Evolutionary conservation across 2,329 filamentous ascomycete species (phyloP), one percentile per base, ranked within the genome.

Genomic region (Fusarium papillatum): DNA sequence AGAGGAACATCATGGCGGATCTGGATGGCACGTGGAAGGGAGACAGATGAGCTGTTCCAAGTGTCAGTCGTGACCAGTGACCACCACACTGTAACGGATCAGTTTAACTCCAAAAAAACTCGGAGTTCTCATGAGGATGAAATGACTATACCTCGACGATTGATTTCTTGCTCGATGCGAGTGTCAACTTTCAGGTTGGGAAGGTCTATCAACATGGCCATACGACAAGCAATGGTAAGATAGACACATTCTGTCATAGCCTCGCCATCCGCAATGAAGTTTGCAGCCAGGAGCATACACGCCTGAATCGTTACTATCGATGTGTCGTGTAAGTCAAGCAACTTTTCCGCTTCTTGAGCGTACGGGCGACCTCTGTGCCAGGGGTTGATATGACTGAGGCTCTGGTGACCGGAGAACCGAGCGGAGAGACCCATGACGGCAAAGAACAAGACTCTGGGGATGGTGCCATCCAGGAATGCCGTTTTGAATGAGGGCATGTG

Each of bases 31-130:
- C 66, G 64, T 7, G 66, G 66, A 1, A 68, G 48, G 14, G 66
- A 68, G 31, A 66, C 60, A 4, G 66, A 66, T 57, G 66, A 63
- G 36, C 26, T 68, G n/a, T 46, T 31, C 66, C 66, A 68, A 55
- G 66, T 68, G 19, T 68, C 66, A 14, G 66, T 68, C 43, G 66
- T 68, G 13, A 68, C 64, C 3, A 68, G 66, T n/a, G 66, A 68
- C 66, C 66, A 68, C 66, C 66, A 68, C 3, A 68, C 29, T 29
- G 29, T 29, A 29, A 29, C 29, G 29, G 29, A 29, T 29, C 29
- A 29, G 29, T 29, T 29, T 29, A 29, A 29, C 29, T 29, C 29
- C 29, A 29, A 29, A 29, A 29, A 8, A 29, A 29, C 31, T 34
- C 10, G 31, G 31, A 34, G 31, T 34, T 34, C 31, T 34, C 10